Evolutionary conservation across 1,284 basidiomycete species (phyloP), one percentile per base, ranked within the genome.

Genomic region (Heliocybe sulcata): DNA sequence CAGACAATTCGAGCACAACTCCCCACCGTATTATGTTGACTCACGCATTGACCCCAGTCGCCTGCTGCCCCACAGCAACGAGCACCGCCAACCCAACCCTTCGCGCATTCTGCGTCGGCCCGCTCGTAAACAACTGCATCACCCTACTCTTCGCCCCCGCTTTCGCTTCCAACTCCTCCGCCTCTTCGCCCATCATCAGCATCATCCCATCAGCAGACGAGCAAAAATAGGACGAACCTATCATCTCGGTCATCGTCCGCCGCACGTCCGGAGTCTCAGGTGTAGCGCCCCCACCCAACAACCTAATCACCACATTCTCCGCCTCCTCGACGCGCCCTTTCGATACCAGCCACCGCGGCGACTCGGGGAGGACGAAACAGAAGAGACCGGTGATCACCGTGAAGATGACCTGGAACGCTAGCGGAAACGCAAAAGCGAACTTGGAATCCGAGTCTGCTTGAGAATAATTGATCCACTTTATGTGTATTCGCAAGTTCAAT

Each of bases 311-410:
- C 47, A 49, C 47, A 8, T 49, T 16, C 22, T 49, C 47, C 3
- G 87, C 88, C 66, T 86, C 71, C 1, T 65, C 73, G 12, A 87
- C 77, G 54, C 75, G 77, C 33, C 85, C 85, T 67, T 85, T 85
- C 67, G 75, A 80, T 57, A 89, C 66, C 57, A 88, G 69, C 75
- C 74, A 90, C 73, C 87, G 82, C 50, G 85, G 86, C 0, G 85
- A 87, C 65, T 90, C 87, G 29, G 87, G 87, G 6, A 49, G n/a
- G 47, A 49, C n/a, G 11, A 29, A 25, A n/a, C 47, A 49, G 22
- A 49, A 49, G 47, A 9, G 12, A 3, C 22, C 22, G 12, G 71
- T 74, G 65, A 85, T 82, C 65, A 74, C 77, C 60, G 88, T 68
- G 19, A 90, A 66, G 60, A 62, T 57, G 54, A 89, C 68, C 66